These are phyloP conservation scores for Daldinia caldariorum DNA, from an alignment of 495 filamentous ascomycete species.

Conservation along the genomic window DNA sequence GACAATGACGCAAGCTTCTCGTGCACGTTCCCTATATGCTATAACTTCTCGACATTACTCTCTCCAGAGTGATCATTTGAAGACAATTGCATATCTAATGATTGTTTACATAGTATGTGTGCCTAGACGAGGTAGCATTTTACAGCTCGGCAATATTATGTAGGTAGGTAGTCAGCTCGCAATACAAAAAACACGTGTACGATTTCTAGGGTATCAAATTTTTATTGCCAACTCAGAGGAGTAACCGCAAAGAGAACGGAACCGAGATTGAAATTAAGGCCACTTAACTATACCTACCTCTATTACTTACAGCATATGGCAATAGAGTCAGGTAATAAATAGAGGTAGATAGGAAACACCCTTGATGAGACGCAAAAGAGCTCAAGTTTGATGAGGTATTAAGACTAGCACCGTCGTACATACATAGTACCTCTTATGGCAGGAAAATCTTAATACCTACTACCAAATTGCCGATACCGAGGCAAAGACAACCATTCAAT, in stretches of 20 bases:
- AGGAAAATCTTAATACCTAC: not conserved
- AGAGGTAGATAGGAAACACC: not conserved
- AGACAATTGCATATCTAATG: not conserved
- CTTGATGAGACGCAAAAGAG: slow-evolving; percentile 5
- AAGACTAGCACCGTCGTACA: not conserved
- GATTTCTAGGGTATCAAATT: not conserved
- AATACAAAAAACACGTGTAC: slow-evolving; percentile 8
- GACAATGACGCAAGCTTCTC: slow-evolving; percentile 35
- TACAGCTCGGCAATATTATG: slow-evolving; percentile 1
- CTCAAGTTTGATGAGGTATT: not conserved
- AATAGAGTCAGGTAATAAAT: not conserved
- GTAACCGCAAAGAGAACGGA: slow-evolving; percentile 7
- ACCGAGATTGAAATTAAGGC: slow-evolving; percentile 3
- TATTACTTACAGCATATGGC: slow-evolving; percentile 14
- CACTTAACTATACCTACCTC: not conserved
- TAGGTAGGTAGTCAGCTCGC: not conserved
- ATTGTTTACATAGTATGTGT: not conserved
- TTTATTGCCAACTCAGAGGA: slow-evolving; percentile 9
- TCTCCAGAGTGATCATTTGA: not conserved
- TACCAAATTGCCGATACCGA: slow-evolving; percentile 1
- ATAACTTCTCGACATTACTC: not conserved
- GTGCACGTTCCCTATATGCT: no score
- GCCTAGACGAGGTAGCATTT: not conserved
- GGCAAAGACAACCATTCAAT: not conserved
- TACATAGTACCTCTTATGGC: not conserved